phyloP scores from a whole-genome alignment of 495 filamentous ascomycete genomes.

The Pseudomonodictys pantanalensis region DNA sequence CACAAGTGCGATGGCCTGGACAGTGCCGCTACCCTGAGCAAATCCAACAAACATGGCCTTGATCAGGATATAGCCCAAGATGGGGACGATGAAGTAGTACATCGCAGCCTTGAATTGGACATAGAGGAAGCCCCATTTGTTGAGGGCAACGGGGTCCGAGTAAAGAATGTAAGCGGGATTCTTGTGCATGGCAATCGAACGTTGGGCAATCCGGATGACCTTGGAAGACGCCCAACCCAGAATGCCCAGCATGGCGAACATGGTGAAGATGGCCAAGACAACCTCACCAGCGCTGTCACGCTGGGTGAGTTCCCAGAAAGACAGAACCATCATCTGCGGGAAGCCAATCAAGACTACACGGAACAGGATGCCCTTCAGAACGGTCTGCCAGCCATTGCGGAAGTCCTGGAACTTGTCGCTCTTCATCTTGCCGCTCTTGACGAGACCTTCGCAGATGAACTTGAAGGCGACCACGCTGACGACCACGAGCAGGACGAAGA shows the following conservation, averaged over 20 bases:
- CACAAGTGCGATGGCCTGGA: conserved; percentile 81
- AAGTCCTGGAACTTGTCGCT: conserved; percentile 89
- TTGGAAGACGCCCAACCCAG: conserved; percentile 87
- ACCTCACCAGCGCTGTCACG: conserved; percentile 85
- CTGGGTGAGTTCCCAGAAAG: conserved; percentile 89
- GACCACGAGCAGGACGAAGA: conserved; percentile 72
- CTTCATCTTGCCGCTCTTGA: conserved; percentile 75
- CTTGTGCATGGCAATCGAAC: conserved; percentile 86
- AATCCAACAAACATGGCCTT: conserved; percentile 93
- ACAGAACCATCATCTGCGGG: conserved; percentile 87
- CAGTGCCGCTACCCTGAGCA: conserved; percentile 66
- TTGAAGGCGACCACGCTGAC: conserved; percentile 78
- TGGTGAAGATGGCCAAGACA: conserved; percentile 83
- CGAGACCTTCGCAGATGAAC: conserved; percentile 67
- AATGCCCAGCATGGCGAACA: conserved; percentile 74
- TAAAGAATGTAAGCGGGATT: conserved; percentile 98
- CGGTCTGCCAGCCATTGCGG: conserved; percentile 83
- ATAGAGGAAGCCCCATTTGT: conserved; percentile 99
- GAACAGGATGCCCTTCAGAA: conserved; percentile 89
- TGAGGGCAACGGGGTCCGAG: conserved; percentile 85
- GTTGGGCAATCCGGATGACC: conserved; percentile 82
- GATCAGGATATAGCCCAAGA: conserved; percentile 73
- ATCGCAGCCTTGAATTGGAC: conserved; percentile 95
- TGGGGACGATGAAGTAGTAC: conserved; percentile 92
- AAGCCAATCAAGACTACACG: conserved; percentile 88